Conservation (phyloP, 345 rosid genomes). For the Alliaria petiolata region DNA sequence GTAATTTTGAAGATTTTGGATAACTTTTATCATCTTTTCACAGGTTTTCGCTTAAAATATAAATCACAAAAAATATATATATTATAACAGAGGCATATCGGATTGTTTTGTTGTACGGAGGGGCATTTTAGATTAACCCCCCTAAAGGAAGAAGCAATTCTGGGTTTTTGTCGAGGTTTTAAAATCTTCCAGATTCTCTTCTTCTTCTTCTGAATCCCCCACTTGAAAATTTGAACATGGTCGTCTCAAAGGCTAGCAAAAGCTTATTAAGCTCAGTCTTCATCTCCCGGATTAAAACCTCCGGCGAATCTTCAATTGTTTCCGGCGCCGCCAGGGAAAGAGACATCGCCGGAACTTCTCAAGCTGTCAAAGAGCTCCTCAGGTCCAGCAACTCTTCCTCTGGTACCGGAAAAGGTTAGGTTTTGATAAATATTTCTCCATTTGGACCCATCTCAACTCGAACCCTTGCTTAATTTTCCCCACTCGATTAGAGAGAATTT, state of each 20-base stretch:
- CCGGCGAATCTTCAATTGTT: conserved; percentile 2
- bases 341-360: conserved; percentile 31
- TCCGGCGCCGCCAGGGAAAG: neutral
- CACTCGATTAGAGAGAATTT: neutral
- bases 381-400: neutral
- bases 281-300: neutral
- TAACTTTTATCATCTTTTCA: too few relatives aligned
- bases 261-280: conserved; percentile 29
- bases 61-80: too few relatives aligned
- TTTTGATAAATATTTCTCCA: neutral
- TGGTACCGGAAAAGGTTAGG: neutral
- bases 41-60: too few relatives aligned
- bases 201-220: neutral
- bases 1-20: too few relatives aligned
- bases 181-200: neutral
- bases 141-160: neutral
- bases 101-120: too few relatives aligned
- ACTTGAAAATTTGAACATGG: conserved; percentile 1
- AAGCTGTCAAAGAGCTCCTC: conserved; percentile 25
- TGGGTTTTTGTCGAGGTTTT: conserved; percentile 17
- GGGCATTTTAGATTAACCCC: too few relatives aligned
- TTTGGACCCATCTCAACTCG: neutral
- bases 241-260: conserved; percentile 14
- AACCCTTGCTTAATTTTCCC: neutral
- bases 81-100: too few relatives aligned